Percentiles rank a stretch among this genome's conserved stretches.
Conservation (phyloP, 2,329 filamentous ascomycete species). For the Scytalidium sp. region DNA sequence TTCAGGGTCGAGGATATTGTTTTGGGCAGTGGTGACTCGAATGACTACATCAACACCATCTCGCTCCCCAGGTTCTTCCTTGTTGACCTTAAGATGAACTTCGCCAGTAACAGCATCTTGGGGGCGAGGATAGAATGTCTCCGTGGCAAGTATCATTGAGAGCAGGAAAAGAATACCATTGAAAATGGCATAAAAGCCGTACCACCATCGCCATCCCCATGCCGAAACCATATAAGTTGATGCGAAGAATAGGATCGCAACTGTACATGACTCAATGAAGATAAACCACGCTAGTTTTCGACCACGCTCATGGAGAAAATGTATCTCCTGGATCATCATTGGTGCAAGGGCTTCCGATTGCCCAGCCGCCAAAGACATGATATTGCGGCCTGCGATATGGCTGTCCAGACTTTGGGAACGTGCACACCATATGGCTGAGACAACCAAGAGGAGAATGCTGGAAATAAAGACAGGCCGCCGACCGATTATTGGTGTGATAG, state of each 20-base stretch:
- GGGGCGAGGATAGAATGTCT: not conserved
- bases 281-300: slow-evolving; percentile 1
- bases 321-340: slow-evolving; percentile 10
- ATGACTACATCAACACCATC: too few species aligned
- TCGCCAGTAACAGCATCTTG: not conserved
- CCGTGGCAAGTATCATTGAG: not conserved
- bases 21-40: too few species aligned
- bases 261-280: not conserved
- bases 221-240: not conserved
- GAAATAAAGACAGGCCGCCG: slow-evolving; percentile 28
- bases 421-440: slow-evolving; percentile 21
- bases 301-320: slow-evolving; percentile 1
- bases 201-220: not conserved
- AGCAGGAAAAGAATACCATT: not conserved
- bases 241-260: not conserved
- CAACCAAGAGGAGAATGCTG: slow-evolving; percentile 25
- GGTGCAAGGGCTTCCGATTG: slow-evolving; percentile 17
- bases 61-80: too few species aligned
- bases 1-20: too few species aligned
- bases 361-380: slow-evolving; percentile 27
- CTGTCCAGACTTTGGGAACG: slow-evolving; percentile 16
- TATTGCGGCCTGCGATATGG: slow-evolving; percentile 26
- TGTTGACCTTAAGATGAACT: too few species aligned
- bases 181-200: not conserved
- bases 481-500: slow-evolving; percentile 29